Evolutionary conservation across 106 monocot genomes (phyloP), one percentile per base, ranked within the genome.

Genomic region (Phalaenopsis equestris): DNA sequence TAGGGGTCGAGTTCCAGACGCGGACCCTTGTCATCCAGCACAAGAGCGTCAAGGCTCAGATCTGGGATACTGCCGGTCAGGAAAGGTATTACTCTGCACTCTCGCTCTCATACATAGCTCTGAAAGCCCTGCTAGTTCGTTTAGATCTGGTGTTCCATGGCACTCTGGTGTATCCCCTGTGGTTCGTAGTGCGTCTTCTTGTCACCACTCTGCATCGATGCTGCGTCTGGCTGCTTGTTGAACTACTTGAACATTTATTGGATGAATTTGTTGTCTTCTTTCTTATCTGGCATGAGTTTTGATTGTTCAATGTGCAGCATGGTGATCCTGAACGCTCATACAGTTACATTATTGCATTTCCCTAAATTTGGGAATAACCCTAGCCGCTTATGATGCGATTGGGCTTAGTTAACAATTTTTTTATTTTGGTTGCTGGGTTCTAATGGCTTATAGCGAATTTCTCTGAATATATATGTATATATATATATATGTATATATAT

Each of bases 1-100:
- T 92, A 80, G 92, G 92, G 58, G 92, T 92, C 42, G 92, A 92
- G 92, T 92, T 92, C 86, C 92, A 92, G 90, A 92, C 92, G 11
- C 81, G 92, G 14, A 90, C 90, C 18, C 85, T 90, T 55, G 90
- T 86, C 38, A 90, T 90, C 65, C 68, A 85, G 41, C 85, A 90
- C 76, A 90, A 87, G 90, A 87, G 83, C 77, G 87, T 90, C 72
- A 93, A 93, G 83, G 92, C 92, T 43, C 92, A 93, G 92, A 93
- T 93, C 88, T 93, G 92, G 92, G 92, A 93, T 77, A 93, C 92
- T 39, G 92, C 92, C 39, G 92, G 92, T 56, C 92, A 93, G 76
- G 92, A 93, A 73, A 87, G 92, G 88, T 92, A 80, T 45, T 78
- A 3, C 76, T 47, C 8, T 36, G 55, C 77, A 74, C 45, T n/a